phyloP scores from a whole-genome alignment of 768 basidiomycete genomes.

The Trametes cubensis region DNA sequence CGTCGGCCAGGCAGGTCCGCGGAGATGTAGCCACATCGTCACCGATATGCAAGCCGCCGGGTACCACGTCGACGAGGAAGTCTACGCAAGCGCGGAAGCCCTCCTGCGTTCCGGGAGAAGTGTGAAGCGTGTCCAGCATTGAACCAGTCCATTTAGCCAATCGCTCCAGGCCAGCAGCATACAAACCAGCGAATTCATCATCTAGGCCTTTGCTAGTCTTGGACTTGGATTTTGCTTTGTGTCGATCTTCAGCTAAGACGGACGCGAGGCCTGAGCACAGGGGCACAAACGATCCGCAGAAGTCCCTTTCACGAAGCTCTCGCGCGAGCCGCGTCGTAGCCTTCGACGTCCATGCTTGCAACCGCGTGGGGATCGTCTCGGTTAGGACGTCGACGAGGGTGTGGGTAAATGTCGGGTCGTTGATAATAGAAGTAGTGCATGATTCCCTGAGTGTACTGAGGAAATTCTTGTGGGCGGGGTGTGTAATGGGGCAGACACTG shows the following conservation, averaged over 20 bases:
- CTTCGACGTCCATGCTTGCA: slow-evolving; percentile 46
- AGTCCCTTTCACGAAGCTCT: slow-evolving; percentile 36
- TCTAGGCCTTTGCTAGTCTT: slow-evolving; percentile 3
- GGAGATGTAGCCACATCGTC: slow-evolving; percentile 5
- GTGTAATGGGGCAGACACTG: slow-evolving; percentile 35
- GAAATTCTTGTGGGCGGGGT: slow-evolving; percentile 50
- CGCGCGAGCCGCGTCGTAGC: slow-evolving; percentile 42
- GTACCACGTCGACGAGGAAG: slow-evolving; percentile 30
- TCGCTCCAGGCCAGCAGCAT: slow-evolving; percentile 10
- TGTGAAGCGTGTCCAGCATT: slow-evolving; percentile 25
- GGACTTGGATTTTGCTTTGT: slow-evolving; percentile 2
- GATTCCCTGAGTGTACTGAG: slow-evolving; percentile 46
- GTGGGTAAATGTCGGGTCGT: slow-evolving; percentile 36
- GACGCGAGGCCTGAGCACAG: slow-evolving; percentile 36
- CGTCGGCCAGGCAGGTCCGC: slow-evolving; percentile 10
- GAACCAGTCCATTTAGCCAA: slow-evolving; percentile 33
- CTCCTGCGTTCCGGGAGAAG: slow-evolving; percentile 6
- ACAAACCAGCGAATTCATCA: background rate
- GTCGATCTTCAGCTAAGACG: background rate
- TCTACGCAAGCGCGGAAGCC: slow-evolving; percentile 22
- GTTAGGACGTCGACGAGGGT: slow-evolving; percentile 38
- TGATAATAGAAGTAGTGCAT: slow-evolving; percentile 40
- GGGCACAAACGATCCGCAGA: slow-evolving; percentile 35
- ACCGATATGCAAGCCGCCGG: slow-evolving; percentile 10
- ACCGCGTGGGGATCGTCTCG: slow-evolving; percentile 11